These are phyloP conservation scores for Solanum medicagineum DNA, from an alignment of 257 asterid species.

Conservation along the genomic window DNA sequence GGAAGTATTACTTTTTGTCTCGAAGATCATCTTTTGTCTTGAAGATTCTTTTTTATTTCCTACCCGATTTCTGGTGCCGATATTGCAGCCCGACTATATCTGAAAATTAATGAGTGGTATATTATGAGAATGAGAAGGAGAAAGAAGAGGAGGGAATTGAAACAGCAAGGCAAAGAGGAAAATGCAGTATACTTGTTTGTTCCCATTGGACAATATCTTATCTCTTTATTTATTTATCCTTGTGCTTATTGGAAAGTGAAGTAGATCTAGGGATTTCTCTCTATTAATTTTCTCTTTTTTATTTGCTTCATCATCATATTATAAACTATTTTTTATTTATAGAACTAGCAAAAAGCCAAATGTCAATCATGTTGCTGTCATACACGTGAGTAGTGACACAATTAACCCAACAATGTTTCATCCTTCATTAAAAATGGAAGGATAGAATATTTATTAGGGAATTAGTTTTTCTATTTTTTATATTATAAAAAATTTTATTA, in stretches of 20 bases:
- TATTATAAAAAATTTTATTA: too few species aligned
- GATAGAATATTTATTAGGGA: neutral
- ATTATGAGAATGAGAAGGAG: neutral
- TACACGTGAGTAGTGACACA: slow-evolving; percentile 2
- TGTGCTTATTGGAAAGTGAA: slow-evolving; percentile 14
- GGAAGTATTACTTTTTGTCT: too few species aligned
- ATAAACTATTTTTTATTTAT: neutral
- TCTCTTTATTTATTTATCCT: slow-evolving; percentile 9
- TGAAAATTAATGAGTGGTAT: neutral
- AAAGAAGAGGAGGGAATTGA: slow-evolving; percentile 33
- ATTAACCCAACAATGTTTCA: neutral
- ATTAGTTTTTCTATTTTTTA: neutral
- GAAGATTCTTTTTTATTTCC: too few species aligned
- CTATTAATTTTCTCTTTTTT: neutral
- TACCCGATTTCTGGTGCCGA: too few species aligned
- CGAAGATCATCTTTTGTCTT: too few species aligned
- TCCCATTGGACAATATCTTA: slow-evolving; percentile 21
- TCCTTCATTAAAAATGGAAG: neutral
- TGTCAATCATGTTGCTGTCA: slow-evolving; percentile 18
- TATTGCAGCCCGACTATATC: too few species aligned
- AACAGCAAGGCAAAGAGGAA: slow-evolving; percentile 26
- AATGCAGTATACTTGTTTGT: neutral
- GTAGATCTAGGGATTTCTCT: neutral
- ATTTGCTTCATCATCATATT: neutral
- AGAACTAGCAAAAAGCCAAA: slow-evolving; percentile 1